phyloP scores from a whole-genome alignment of 140 eudicot species.

The Cichorium intybus region DNA sequence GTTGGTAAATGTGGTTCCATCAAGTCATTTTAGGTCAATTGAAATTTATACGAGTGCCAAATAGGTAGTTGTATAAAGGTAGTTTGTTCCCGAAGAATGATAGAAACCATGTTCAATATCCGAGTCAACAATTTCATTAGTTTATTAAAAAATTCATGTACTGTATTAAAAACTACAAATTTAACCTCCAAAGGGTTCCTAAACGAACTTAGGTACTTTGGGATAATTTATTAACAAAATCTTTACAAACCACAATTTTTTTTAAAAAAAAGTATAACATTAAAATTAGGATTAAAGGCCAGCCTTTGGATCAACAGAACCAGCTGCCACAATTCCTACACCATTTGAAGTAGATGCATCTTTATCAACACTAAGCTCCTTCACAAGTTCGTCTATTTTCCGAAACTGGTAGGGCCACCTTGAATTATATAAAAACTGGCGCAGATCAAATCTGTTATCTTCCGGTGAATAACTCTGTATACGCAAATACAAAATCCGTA shows the following conservation, averaged over 20 bases:
- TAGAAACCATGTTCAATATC: too few species aligned
- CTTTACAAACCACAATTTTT: not conserved
- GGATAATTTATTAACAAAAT: not conserved
- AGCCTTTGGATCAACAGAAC: conserved; percentile 76
- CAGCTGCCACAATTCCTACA: conserved; percentile 85
- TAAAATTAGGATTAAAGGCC: conserved; percentile 41
- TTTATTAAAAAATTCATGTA: too few species aligned
- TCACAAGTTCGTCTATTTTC: conserved; percentile 74
- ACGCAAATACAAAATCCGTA: not conserved
- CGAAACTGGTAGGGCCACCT: conserved; percentile 92
- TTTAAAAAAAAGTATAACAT: not conserved
- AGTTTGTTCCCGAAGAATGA: too few species aligned
- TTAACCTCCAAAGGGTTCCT: too few species aligned
- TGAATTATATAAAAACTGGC: conserved; percentile 85
- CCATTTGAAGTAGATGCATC: conserved; percentile 51
- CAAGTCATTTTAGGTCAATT: too few species aligned
- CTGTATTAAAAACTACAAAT: too few species aligned
- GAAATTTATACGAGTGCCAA: too few species aligned
- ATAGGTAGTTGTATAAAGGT: too few species aligned
- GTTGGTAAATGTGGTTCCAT: too few species aligned
- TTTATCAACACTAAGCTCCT: conserved; percentile 40
- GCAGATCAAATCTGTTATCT: conserved; percentile 91
- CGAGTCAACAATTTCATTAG: too few species aligned
- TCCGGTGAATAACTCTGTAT: conserved; percentile 92
- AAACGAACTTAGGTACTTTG: not conserved